Conservation (phyloP, 306 rosid genomes). For the Cucumis melo region DNA sequence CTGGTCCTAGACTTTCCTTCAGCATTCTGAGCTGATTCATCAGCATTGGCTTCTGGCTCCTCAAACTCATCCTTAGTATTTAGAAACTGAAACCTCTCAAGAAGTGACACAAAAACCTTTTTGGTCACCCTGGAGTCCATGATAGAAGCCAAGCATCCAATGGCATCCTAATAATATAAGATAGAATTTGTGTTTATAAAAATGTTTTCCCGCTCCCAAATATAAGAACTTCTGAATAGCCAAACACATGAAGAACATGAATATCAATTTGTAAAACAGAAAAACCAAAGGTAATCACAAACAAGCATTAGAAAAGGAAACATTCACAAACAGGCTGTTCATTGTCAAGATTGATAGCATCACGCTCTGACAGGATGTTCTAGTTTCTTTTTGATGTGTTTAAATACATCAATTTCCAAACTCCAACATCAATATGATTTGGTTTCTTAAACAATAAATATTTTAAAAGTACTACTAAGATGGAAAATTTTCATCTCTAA, state of each 20-base stretch:
- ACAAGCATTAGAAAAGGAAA: neutral
- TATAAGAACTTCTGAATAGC: neutral
- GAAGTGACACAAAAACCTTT: conserved; percentile 36
- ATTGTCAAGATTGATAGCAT: neutral
- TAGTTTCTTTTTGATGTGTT: neutral
- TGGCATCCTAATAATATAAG: conserved; percentile 48
- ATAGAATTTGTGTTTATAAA: neutral
- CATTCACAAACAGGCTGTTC: neutral
- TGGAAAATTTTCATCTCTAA: neutral
- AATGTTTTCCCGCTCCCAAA: neutral
- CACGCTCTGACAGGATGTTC: neutral
- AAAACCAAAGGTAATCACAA: neutral
- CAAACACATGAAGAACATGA: conserved; percentile 3
- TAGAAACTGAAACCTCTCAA: conserved; percentile 35
- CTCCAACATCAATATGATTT: neutral
- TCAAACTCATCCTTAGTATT: conserved; percentile 29
- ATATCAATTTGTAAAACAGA: conserved; percentile 2
- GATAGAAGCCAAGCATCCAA: conserved; percentile 75
- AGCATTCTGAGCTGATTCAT: conserved; percentile 13
- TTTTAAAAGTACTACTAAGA: neutral
- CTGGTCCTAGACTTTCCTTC: conserved; percentile 20
- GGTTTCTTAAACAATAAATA: neutral
- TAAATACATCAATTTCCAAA: neutral
- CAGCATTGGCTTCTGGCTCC: conserved; percentile 15
- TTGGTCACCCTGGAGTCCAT: conserved; percentile 52